Base-by-base conservation (phyloP, 805 yeast genomes). In the Myxozyma neotropica region DNA sequence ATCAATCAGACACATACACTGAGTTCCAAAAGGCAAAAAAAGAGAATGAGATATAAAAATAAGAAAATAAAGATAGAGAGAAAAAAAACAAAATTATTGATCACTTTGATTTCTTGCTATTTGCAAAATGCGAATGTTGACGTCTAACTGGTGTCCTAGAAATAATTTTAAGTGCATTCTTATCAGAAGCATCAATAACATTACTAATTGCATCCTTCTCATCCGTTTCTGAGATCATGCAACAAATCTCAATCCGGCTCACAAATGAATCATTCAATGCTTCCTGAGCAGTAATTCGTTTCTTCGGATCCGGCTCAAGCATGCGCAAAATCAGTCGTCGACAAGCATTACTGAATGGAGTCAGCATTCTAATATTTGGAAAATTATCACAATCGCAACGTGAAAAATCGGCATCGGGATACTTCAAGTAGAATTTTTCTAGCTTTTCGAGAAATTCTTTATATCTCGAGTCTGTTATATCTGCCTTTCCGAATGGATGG, bases 241-340 rank as follows among this genome's bases (percentile, higher is more conserved):
- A 67, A 54, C 69, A 67, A 27, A 65, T 45, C 45, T 68, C 70
- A 29, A 65, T 53, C 15, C 60, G 55, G 48, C 77, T 81, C 63
- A 94, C 75, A 52, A 92, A 77, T 2, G 96, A 96, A 75, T 93
- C 97, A 23, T 73, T 78, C 60, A 90, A 74, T 53, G 93, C 89
- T 47, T 84, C 88, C 58, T 81, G 81, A 58, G 93, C 87, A 43
- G 85, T 80, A 64, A 92, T 89, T 74, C 99, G 81, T 48, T 83
- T 79, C 33, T 74, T 76, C 13, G 99, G 98, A 65, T 90, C 85
- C 2, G 93, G 95, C 24, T 83, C 83, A 60, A 94, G 80, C 90
- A 94, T 93, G 65, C 81, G 80, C 58, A 84, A 75, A 52, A 94
- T 85, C 62, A 94, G 80, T 6, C 69, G 58, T 26, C 68, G 54